Evolutionary conservation across 2,329 filamentous ascomycete genomes (phyloP), one percentile per base, ranked within the genome.

Genomic region (Rhytidhysteron rufulum): DNA sequence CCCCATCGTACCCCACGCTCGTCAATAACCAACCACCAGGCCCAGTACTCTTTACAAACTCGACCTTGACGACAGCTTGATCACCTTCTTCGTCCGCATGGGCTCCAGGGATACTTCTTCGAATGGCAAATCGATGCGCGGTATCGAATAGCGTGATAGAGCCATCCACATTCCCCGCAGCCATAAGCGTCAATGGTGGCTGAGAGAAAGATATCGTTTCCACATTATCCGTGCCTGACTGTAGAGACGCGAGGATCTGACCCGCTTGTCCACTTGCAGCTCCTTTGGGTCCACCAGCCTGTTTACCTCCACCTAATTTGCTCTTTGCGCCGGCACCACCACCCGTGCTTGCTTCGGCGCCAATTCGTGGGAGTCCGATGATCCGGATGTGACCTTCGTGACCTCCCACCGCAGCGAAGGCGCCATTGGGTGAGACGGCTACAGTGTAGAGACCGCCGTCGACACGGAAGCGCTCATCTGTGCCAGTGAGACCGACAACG

Each of bases 361-460:
- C 36, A 0, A 82, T 59, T 18, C 88, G 80, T 1, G 93, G 93
- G 2, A 98, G 75, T 3, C 88, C 85, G 31, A 97, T 78, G 46
- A 97, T 79, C 55, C 86, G 86, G 63, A 97, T 85, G 45, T 86
- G 78, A 20, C 93, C 93, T 42, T 84, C 87, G 1, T 88, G 90
- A 44, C 93, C 93, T 41, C 93, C 93, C 1, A 88, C 87, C 0
- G 88, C 91, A 1, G 89, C 81, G 48, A 95, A 85, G 0, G 84
- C 73, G 29, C 88, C 86, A 13, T 80, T 82, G 0, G 90, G 89
- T 5, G 91, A 85, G 49, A 96, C 73, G 15, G 87, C 88, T 25
- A 96, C 79, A 29, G 85, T 88, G 76, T 89, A 97, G 2, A 98
- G 74, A 1, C 93, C 93, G 18, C 91, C 93, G 43, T 95, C 87